These are phyloP conservation scores for Vitrella brassicaformis DNA, from an alignment of 73 alveolate species.

Conservation along the genomic window DNA sequence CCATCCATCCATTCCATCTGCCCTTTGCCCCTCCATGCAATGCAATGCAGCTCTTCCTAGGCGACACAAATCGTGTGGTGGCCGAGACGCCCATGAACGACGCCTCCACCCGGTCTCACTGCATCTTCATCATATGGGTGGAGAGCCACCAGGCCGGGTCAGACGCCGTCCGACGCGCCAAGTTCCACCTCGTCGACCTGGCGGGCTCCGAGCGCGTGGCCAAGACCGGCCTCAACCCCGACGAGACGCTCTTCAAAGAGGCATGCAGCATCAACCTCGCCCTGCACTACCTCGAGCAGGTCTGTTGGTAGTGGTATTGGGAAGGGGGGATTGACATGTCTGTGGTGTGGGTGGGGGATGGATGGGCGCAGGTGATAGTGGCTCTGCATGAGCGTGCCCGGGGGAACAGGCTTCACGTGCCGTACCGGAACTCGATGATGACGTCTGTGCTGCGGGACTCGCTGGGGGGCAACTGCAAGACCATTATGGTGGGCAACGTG, in stretches of 20 bases:
- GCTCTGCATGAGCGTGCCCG: neutral
- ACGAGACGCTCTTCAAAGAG: conserved; percentile 62
- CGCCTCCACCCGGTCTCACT: conserved; percentile 98
- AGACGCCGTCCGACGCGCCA: conserved; percentile 58
- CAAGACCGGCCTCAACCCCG: conserved; percentile 71
- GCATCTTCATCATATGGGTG: conserved; percentile 90
- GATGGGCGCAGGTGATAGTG: neutral
- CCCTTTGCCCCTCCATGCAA: neutral
- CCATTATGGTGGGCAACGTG: conserved; percentile 83
- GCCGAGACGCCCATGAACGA: conserved; percentile 99
- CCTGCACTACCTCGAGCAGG: conserved; percentile 91
- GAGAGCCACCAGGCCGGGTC: conserved; percentile 89
- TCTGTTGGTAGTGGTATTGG: conserved; percentile 63
- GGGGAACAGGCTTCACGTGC: conserved; percentile 41
- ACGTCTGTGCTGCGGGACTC: conserved; percentile 85
- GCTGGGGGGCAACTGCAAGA: conserved; percentile 79
- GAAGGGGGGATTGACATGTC: neutral
- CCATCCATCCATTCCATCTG: neutral
- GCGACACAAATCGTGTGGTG: conserved; percentile 98
- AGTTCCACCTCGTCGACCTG: conserved; percentile 31
- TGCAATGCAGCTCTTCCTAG: conserved; percentile 71
- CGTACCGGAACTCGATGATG: conserved; percentile 85
- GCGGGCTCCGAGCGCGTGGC: conserved; percentile 81
- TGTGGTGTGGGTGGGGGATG: neutral
- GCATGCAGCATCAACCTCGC: conserved; percentile 86